Evolutionary conservation across 768 basidiomycete genomes (phyloP).

Genomic region (Auriscalpium vulgare): DNA sequence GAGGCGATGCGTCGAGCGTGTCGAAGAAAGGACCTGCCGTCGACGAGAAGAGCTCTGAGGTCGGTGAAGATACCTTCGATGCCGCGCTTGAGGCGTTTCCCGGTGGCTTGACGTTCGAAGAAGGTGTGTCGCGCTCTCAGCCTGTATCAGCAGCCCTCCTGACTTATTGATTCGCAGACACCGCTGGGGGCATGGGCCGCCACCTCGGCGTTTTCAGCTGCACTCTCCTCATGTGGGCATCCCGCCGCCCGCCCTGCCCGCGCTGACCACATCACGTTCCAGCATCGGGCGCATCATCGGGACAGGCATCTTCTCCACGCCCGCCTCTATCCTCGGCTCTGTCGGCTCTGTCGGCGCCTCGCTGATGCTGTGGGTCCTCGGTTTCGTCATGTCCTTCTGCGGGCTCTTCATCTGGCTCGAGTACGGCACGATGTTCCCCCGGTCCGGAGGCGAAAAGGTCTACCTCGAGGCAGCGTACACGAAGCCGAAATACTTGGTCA

Average conservation of each 20-base stretch:
- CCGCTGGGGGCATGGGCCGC: slow-evolving; percentile 49
- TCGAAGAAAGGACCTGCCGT: neutral
- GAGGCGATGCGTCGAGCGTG: neutral
- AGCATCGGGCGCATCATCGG: slow-evolving; percentile 52
- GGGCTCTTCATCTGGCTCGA: slow-evolving; percentile 59
- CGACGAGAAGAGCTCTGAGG: neutral
- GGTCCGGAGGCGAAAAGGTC: slow-evolving; percentile 57
- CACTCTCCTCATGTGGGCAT: slow-evolving; percentile 42
- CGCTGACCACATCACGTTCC: neutral
- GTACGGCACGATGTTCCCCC: slow-evolving; percentile 55
- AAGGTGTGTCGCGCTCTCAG: slow-evolving; percentile 26
- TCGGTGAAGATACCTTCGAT: neutral
- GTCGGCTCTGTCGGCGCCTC: slow-evolving; percentile 55
- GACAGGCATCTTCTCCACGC: slow-evolving; percentile 60
- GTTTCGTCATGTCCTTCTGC: slow-evolving; percentile 49
- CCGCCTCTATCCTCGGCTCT: slow-evolving; percentile 47
- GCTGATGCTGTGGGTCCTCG: slow-evolving; percentile 56
- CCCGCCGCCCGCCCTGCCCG: neutral
- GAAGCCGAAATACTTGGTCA: slow-evolving; percentile 38
- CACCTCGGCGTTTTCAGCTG: slow-evolving; percentile 50
- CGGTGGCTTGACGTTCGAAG: slow-evolving; percentile 40
- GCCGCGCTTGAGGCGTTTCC: slow-evolving; percentile 25
- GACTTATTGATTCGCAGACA: slow-evolving; percentile 23
- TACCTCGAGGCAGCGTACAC: slow-evolving; percentile 50
- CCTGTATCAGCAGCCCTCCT: neutral